phyloP scores from a whole-genome alignment of 176 grass and related monocot species.

The Metroxylon sagu region DNA sequence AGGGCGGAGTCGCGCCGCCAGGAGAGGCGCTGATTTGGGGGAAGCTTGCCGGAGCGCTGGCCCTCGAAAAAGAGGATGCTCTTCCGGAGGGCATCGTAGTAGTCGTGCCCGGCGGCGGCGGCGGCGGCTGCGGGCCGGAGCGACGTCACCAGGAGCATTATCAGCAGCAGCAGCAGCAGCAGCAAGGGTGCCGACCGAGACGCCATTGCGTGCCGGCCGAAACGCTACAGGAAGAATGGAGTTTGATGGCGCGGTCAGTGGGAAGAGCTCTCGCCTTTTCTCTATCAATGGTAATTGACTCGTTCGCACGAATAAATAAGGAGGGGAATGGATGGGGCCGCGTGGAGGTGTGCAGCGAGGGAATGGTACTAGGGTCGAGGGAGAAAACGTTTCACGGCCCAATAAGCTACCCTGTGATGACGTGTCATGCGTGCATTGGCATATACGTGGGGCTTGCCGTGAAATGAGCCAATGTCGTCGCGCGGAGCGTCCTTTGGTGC shows the following conservation, averaged over 20 bases:
- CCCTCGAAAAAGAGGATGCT: conserved; percentile 90
- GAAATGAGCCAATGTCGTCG: too few relatives aligned
- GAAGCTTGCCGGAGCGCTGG: conserved; percentile 64
- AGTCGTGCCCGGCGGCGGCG: conserved; percentile 35
- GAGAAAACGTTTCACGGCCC: too few relatives aligned
- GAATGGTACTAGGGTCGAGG: conserved; percentile 3
- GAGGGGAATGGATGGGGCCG: background rate
- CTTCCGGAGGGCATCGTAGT: conserved; percentile 69
- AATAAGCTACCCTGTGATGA: too few relatives aligned
- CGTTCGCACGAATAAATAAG: conserved; percentile 12
- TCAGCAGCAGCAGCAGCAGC: background rate
- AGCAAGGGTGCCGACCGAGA: background rate
- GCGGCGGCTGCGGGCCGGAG: background rate
- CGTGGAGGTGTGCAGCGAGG: conserved; percentile 9
- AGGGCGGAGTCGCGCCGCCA: conserved; percentile 71
- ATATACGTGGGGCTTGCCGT: too few relatives aligned
- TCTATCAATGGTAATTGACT: background rate
- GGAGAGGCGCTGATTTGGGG: conserved; percentile 36
- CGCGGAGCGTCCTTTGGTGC: too few relatives aligned
- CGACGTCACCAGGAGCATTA: conserved; percentile 8
- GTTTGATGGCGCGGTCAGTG: too few relatives aligned
- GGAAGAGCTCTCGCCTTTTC: background rate
- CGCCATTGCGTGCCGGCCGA: background rate
- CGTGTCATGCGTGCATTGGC: too few relatives aligned
- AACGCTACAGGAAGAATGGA: too few relatives aligned